These are phyloP conservation scores for Phlyctochytrium arcticum DNA, from an alignment of 192 early-diverging fungal species.

Conservation along the genomic window DNA sequence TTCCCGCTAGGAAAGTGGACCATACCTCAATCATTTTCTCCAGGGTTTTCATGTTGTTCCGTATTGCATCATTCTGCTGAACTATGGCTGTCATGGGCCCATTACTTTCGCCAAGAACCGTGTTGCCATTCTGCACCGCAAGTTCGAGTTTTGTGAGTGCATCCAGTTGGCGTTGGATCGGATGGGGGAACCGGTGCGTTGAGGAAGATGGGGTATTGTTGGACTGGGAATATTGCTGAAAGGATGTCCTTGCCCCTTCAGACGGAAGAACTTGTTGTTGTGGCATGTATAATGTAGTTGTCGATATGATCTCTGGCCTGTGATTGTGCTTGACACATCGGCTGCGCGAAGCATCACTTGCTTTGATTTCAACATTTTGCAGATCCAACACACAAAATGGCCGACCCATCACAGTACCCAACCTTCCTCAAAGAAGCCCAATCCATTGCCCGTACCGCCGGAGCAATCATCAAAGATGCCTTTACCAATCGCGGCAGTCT, in stretches of 20 bases:
- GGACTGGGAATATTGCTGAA: background rate
- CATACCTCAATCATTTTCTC: constrained; percentile 9
- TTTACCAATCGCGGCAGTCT: constrained; percentile 40
- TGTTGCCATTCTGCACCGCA: constrained; percentile 4
- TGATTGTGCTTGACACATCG: too few species aligned
- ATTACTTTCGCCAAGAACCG: constrained; percentile 7
- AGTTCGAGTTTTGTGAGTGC: constrained; percentile 15
- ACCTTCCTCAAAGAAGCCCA: constrained; percentile 8
- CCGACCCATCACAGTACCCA: background rate
- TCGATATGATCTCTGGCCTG: too few species aligned
- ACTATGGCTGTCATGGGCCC: constrained; percentile 1
- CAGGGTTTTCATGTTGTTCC: constrained; percentile 9
- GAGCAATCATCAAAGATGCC: constrained; percentile 54
- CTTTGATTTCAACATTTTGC: background rate
- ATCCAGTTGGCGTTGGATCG: constrained; percentile 16
- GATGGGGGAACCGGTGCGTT: background rate
- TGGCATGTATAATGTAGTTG: too few species aligned
- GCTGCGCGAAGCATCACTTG: too few species aligned
- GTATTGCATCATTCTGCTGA: constrained; percentile 7
- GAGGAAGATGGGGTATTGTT: background rate
- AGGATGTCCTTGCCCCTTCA: background rate
- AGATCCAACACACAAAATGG: background rate
- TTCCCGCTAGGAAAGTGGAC: background rate
- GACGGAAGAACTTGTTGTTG: background rate
- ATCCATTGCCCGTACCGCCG: constrained; percentile 50